These are phyloP conservation scores for Clavispora asparagi DNA, from an alignment of 805 yeast species.

Conservation along the genomic window DNA sequence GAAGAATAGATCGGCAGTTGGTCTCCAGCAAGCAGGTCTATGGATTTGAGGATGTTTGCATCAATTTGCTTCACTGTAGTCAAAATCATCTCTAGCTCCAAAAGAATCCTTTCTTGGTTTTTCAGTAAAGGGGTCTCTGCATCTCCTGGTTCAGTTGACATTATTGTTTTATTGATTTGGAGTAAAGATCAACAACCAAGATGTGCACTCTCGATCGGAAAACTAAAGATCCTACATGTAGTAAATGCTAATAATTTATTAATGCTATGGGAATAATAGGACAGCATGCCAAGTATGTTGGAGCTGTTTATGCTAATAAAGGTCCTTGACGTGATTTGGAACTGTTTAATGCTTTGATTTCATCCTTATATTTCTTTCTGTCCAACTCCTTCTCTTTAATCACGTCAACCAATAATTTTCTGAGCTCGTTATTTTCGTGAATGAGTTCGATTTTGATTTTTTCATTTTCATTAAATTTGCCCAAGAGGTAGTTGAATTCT, in stretches of 20 bases:
- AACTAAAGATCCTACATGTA: not conserved
- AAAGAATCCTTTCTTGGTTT: conserved; percentile 21
- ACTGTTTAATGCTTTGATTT: conserved; percentile 3
- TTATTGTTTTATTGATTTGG: not conserved
- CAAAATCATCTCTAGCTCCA: conserved; percentile 31
- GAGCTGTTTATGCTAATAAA: not conserved
- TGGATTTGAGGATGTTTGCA: conserved; percentile 20
- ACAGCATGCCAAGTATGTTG: not conserved
- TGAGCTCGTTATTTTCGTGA: conserved; percentile 31
- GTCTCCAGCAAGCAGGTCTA: conserved; percentile 14
- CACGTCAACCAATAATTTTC: conserved; percentile 23
- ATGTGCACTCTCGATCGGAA: not conserved
- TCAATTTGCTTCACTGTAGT: conserved; percentile 28
- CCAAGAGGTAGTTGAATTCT: conserved; percentile 31
- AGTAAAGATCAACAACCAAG: not conserved
- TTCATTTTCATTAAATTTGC: conserved; percentile 34
- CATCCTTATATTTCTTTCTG: conserved; percentile 12
- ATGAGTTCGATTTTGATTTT: conserved; percentile 28
- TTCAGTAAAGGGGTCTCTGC: not conserved
- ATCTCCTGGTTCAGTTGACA: not conserved
- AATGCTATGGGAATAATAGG: not conserved
- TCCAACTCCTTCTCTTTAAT: conserved; percentile 23
- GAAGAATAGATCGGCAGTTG: conserved; percentile 1
- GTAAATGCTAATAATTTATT: not conserved
- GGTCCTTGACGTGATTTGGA: not conserved